Evolutionary conservation across 2,329 filamentous ascomycete species (phyloP).

Genomic region (Coniochaeta hoffmannii): DNA sequence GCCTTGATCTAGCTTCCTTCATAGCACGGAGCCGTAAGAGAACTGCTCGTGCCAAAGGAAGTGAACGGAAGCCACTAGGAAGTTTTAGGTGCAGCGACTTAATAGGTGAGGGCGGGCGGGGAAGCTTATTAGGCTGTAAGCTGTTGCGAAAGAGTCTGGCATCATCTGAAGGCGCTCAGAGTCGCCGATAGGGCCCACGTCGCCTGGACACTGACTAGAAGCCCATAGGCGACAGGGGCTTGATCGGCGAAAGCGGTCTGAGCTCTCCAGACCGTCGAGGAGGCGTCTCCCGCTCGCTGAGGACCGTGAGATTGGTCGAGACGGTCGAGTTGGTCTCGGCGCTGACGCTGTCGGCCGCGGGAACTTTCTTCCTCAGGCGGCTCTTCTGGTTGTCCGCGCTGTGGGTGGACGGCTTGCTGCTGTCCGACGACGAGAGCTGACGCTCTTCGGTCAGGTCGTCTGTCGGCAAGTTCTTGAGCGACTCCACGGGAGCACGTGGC

Average conservation of each 20-base stretch:
- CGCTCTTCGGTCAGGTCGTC: slow-evolving; percentile 36
- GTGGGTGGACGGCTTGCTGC: slow-evolving; percentile 43
- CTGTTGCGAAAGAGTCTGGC: too few relatives aligned
- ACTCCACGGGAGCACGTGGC: slow-evolving; percentile 31
- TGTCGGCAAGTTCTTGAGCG: slow-evolving; percentile 9
- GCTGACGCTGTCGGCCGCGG: slow-evolving; percentile 33
- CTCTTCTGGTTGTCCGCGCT: slow-evolving; percentile 22
- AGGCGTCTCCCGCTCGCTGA: slow-evolving; percentile 30
- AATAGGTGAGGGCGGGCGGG: too few relatives aligned
- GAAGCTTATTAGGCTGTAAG: too few relatives aligned
- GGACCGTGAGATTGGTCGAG: slow-evolving; percentile 38
- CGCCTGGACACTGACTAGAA: too few relatives aligned
- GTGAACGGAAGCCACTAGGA: not conserved
- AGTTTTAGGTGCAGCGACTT: too few relatives aligned
- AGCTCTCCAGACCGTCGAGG: slow-evolving; percentile 35
- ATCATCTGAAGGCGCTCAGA: too few relatives aligned
- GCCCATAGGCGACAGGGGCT: slow-evolving; percentile 56
- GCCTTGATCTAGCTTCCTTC: not conserved
- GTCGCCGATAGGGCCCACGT: too few relatives aligned
- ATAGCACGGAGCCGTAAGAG: not conserved
- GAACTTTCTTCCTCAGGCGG: slow-evolving; percentile 35
- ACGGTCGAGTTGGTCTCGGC: slow-evolving; percentile 34
- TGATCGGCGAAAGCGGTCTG: slow-evolving; percentile 56
- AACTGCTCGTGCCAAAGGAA: not conserved
- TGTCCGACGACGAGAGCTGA: slow-evolving; percentile 58